Conservation (phyloP, 2,329 filamentous ascomycete genomes). For the Sclerotinia borealis region DNA sequence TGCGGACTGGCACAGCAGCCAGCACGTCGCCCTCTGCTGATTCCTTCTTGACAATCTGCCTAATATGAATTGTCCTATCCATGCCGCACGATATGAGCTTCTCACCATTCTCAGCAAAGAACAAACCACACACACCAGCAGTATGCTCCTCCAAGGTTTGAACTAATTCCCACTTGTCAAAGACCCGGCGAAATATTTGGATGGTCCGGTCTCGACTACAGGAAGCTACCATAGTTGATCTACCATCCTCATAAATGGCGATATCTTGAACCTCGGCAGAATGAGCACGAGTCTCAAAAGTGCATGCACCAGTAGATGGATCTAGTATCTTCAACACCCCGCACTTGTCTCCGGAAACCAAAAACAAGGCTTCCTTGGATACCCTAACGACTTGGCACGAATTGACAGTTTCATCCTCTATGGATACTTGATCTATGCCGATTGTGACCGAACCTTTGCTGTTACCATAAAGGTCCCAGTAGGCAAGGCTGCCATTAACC, state of each 20-base stretch:
- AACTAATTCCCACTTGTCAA: slow-evolving; percentile 63
- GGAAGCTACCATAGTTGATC: slow-evolving; percentile 65
- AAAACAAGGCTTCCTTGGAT: slow-evolving; percentile 54
- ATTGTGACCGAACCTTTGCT: slow-evolving; percentile 60
- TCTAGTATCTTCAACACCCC: slow-evolving; percentile 74
- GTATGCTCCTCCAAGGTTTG: slow-evolving; percentile 92
- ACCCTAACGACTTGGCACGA: slow-evolving; percentile 55
- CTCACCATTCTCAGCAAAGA: slow-evolving; percentile 64
- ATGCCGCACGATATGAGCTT: slow-evolving; percentile 77
- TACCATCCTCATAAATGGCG: slow-evolving; percentile 58
- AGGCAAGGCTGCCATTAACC: slow-evolving; percentile 67
- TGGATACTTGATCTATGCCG: slow-evolving; percentile 58
- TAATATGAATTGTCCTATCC: slow-evolving; percentile 79
- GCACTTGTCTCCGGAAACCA: slow-evolving; percentile 80
- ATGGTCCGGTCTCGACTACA: slow-evolving; percentile 87
- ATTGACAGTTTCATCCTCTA: slow-evolving; percentile 47
- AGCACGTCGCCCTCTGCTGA: slow-evolving; percentile 52
- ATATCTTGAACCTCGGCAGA: slow-evolving; percentile 79
- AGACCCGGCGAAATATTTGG: slow-evolving; percentile 68
- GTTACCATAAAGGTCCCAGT: slow-evolving; percentile 73
- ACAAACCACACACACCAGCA: slow-evolving; percentile 71
- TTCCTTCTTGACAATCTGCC: slow-evolving; percentile 69
- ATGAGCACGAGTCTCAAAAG: slow-evolving; percentile 78
- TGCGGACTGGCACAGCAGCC: slow-evolving; percentile 70
- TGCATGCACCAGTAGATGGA: slow-evolving; percentile 49